Conservation (phyloP, 2,329 filamentous ascomycete species). For the Pseudopyricularia cyperi region DNA sequence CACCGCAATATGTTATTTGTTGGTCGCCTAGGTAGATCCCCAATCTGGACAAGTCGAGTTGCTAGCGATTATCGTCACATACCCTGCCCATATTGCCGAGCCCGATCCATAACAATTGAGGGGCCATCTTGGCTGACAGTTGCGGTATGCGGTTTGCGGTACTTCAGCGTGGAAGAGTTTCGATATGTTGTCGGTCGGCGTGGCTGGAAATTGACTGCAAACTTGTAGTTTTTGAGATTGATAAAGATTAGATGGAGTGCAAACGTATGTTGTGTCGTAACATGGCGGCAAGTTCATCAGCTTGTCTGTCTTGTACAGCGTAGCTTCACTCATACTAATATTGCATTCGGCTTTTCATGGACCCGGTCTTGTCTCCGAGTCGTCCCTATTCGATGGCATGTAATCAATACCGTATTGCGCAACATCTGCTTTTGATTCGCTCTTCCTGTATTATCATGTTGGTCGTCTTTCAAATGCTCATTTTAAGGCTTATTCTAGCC, state of each 20-base stretch:
- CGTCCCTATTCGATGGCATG: background rate
- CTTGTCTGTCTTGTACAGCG: background rate
- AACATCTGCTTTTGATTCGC: too few relatives aligned
- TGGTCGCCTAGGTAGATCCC: too few relatives aligned
- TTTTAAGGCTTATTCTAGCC: too few relatives aligned
- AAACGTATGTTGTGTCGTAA: too few relatives aligned
- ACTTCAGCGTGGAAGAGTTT: background rate
- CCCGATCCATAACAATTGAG: constrained; percentile 63
- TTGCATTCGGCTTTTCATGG: background rate
- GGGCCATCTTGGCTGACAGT: constrained; percentile 29
- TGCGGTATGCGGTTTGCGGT: too few relatives aligned
- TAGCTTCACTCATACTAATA: background rate
- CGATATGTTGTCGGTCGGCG: background rate
- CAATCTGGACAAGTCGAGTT: too few relatives aligned
- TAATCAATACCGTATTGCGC: background rate
- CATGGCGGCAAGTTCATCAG: background rate
- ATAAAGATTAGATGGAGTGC: too few relatives aligned
- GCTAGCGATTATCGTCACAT: constrained; percentile 19
- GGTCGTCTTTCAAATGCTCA: too few relatives aligned
- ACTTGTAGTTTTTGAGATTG: too few relatives aligned
- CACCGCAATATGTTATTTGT: background rate
- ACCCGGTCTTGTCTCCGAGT: background rate
- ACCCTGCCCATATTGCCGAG: constrained; percentile 81
- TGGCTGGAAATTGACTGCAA: background rate
- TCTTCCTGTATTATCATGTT: too few relatives aligned